phyloP scores from a whole-genome alignment of 805 yeast genomes.

The Brettanomyces anomalus region DNA sequence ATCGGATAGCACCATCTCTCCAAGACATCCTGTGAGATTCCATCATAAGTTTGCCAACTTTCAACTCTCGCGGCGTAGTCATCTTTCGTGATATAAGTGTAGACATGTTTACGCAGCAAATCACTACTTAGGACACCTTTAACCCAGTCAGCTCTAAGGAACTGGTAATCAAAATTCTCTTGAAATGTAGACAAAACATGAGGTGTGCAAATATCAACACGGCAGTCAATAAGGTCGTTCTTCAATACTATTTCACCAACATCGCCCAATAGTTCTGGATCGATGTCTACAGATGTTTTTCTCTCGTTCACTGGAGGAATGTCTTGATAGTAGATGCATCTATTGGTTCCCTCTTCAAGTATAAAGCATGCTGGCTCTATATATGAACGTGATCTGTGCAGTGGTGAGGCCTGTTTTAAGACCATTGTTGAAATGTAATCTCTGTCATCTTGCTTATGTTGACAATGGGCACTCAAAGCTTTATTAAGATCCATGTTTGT shows the following conservation, averaged over 20 bases:
- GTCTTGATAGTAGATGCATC: conserved; percentile 79
- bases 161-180: conserved; percentile 92
- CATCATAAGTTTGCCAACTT: conserved; percentile 87
- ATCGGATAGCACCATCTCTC: conserved; percentile 92
- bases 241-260: conserved; percentile 72
- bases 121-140: conserved; percentile 88
- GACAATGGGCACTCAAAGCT: conserved; percentile 65
- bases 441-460: conserved; percentile 64
- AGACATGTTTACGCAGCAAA: conserved; percentile 80
- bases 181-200: conserved; percentile 93
- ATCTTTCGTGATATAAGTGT: conserved; percentile 72
- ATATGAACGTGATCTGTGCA: conserved; percentile 76
- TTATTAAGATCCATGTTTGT: conserved; percentile 77
- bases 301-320: conserved; percentile 48
- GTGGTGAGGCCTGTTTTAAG: conserved; percentile 71
- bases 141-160: conserved; percentile 77
- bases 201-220: conserved; percentile 90
- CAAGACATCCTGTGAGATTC: conserved; percentile 80
- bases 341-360: conserved; percentile 60
- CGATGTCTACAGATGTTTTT: conserved; percentile 50
- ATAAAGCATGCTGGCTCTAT: conserved; percentile 80
- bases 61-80: conserved; percentile 94
- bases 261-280: conserved; percentile 73
- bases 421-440: conserved; percentile 96
- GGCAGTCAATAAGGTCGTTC: conserved; percentile 93